phyloP scores from a whole-genome alignment of 768 basidiomycete genomes.

The Rhizopogon vulgaris region DNA sequence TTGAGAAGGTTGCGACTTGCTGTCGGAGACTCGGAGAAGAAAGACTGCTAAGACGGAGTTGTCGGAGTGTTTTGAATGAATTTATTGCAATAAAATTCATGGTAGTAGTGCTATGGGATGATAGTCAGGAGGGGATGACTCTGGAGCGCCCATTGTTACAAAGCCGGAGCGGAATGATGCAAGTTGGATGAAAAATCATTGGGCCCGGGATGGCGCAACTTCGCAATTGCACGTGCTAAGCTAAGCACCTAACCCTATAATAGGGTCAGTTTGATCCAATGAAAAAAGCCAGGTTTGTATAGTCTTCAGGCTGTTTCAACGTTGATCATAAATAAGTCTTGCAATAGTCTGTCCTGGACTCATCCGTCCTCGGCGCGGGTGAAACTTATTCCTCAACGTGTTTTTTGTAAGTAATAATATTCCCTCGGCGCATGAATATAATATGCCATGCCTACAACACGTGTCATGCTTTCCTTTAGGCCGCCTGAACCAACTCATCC shows the following conservation, averaged over 20 bases:
- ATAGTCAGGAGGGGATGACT: background rate
- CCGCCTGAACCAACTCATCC: slow-evolving; percentile 24
- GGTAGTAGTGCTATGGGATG: background rate
- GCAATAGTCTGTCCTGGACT: no score
- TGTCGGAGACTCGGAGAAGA: background rate
- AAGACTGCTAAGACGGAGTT: background rate
- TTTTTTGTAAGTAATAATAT: slow-evolving; percentile 7
- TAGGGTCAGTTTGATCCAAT: no score
- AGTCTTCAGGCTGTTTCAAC: no score
- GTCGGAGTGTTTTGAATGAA: background rate
- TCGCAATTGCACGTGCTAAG: no score
- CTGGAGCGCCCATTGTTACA: slow-evolving; percentile 19
- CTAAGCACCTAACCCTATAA: no score
- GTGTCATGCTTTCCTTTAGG: slow-evolving; percentile 34
- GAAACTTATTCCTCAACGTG: background rate
- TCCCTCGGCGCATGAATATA: slow-evolving; percentile 10
- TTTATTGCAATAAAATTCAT: background rate
- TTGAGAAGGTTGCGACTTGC: background rate
- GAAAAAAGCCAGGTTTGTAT: no score
- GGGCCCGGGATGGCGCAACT: no score
- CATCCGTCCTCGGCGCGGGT: slow-evolving; percentile 6
- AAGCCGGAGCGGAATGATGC: no score
- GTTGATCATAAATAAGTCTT: no score
- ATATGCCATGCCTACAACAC: slow-evolving; percentile 36
- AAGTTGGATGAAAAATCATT: no score